A percentile compares a stretch with the other conserved stretches of the same genome.
These are phyloP conservation scores for Papiliotrema fonsecae DNA, from an alignment of 1,284 basidiomycete genomes.

Conservation along the genomic window DNA sequence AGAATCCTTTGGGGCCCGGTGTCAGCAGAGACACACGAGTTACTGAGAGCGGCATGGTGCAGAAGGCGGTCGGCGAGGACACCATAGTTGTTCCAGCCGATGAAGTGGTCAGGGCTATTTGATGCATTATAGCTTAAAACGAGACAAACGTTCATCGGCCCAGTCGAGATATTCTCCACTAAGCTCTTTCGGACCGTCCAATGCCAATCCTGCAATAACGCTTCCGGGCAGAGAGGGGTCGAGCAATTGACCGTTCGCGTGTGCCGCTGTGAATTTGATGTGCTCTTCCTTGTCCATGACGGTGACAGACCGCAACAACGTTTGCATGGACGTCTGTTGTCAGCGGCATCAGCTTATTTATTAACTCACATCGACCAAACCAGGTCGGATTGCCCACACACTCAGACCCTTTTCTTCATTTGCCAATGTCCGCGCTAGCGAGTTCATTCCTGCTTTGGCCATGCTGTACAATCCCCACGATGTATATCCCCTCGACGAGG, in stretches of 20 bases:
- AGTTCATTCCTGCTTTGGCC: conserved; percentile 53
- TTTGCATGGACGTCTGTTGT: conserved; percentile 41
- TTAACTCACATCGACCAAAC: conserved; percentile 50
- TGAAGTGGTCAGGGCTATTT: conserved; percentile 39
- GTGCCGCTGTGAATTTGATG: conserved; percentile 48
- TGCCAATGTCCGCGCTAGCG: conserved; percentile 50
- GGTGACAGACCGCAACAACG: conserved; percentile 37
- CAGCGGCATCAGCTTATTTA: conserved; percentile 1
- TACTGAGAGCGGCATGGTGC: conserved; percentile 33
- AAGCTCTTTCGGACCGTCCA: conserved; percentile 35
- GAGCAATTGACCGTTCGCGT: conserved; percentile 49
- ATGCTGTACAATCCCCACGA: conserved; percentile 53
- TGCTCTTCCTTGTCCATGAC: conserved; percentile 47
- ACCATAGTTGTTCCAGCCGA: conserved; percentile 42
- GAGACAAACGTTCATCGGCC: conserved; percentile 40
- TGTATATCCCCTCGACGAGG: conserved; percentile 48
- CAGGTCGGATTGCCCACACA: conserved; percentile 52
- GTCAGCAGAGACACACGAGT: conserved; percentile 36
- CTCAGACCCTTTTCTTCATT: conserved; percentile 51
- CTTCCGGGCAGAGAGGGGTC: conserved; percentile 49
- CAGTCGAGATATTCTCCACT: conserved; percentile 53
- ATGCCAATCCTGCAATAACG: conserved; percentile 51
- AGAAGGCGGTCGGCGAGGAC: conserved; percentile 35
- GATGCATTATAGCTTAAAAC: conserved; percentile 6
- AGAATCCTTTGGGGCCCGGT: conserved; percentile 43